Evolutionary conservation across 352 stramenopile species (phyloP).

Genomic region (Pythium sp.): DNA sequence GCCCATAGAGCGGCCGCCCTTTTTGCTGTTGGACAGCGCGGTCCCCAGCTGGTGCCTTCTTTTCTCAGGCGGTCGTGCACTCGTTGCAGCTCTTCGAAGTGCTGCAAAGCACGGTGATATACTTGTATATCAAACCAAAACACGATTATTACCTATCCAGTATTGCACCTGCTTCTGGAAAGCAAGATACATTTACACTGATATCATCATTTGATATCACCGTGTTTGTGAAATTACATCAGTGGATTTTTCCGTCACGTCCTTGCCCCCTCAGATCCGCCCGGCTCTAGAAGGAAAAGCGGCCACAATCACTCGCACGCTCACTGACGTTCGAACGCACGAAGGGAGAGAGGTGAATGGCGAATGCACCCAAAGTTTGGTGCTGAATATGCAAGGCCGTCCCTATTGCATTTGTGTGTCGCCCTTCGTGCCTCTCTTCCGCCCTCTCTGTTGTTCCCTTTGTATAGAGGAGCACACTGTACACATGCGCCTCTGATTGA

Average conservation of each 20-base stretch:
- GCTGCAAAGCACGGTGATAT: background rate
- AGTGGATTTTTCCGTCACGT: constrained; percentile 6
- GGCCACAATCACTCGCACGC: background rate
- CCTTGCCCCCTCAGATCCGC: background rate
- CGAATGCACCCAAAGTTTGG: background rate
- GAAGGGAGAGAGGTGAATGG: background rate
- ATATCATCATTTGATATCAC: constrained; percentile 10
- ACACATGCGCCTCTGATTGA: background rate
- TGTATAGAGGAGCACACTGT: background rate
- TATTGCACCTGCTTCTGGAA: background rate
- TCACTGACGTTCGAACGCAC: background rate
- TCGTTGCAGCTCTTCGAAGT: background rate
- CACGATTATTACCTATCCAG: background rate
- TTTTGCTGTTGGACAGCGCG: background rate
- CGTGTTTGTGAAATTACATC: background rate
- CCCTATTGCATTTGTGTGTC: background rate
- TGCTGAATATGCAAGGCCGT: background rate
- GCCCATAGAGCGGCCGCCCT: background rate
- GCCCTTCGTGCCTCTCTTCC: background rate
- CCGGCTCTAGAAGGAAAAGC: background rate
- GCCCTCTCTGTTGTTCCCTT: background rate
- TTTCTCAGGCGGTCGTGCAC: background rate
- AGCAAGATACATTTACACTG: background rate
- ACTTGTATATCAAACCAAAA: background rate
- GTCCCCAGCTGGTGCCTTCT: background rate